phyloP scores from a whole-genome alignment of 2,329 filamentous ascomycete genomes.

The Pseudogymnoascus pannorum region DNA sequence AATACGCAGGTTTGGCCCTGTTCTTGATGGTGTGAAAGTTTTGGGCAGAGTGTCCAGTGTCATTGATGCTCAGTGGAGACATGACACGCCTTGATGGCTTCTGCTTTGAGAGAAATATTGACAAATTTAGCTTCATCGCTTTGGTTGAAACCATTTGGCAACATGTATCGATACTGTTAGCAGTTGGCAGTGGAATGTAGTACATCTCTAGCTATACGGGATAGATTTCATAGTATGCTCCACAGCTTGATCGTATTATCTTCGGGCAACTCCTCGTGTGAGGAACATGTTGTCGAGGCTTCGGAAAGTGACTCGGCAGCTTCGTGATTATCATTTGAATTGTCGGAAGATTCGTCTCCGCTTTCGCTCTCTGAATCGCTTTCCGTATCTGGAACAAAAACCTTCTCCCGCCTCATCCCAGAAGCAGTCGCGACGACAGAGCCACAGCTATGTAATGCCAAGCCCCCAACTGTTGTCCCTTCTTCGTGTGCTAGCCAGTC shows the following conservation, averaged over 20 bases:
- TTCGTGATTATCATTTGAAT: slow-evolving; percentile 12
- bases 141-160: background rate
- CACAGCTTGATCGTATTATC: slow-evolving; percentile 42
- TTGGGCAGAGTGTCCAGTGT: slow-evolving; percentile 43
- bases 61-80: slow-evolving; percentile 44
- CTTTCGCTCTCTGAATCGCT: slow-evolving; percentile 14
- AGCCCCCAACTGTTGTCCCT: slow-evolving; percentile 13
- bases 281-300: background rate
- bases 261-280: slow-evolving; percentile 8
- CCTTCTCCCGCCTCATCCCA: slow-evolving; percentile 21
- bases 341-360: slow-evolving; percentile 13
- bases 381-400: background rate
- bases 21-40: slow-evolving; percentile 48
- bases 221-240: slow-evolving; percentile 29
- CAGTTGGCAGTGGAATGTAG: slow-evolving; percentile 8
- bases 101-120: slow-evolving; percentile 12
- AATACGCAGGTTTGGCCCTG: slow-evolving; percentile 38
- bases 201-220: background rate
- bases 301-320: background rate
- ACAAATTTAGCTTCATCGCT: background rate
- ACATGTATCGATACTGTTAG: background rate
- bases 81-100: slow-evolving; percentile 14
- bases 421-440: slow-evolving; percentile 30
- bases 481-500: slow-evolving; percentile 30
- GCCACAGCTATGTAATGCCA: slow-evolving; percentile 25